These are phyloP conservation scores for Pyrenopolyporus hunteri DNA, from an alignment of 495 filamentous ascomycete species.

Conservation along the genomic window DNA sequence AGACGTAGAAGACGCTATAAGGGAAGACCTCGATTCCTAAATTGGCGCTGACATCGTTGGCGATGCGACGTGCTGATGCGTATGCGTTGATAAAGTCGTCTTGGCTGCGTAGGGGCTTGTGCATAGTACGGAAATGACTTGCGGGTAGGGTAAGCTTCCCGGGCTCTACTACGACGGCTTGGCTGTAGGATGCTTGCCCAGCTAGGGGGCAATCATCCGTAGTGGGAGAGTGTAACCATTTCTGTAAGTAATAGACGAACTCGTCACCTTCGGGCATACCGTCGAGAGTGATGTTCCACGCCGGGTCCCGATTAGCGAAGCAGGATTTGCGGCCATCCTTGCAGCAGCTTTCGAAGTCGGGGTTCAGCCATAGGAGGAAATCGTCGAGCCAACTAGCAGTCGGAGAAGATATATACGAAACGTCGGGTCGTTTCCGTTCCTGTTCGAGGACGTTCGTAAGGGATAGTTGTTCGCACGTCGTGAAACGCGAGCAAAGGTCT, in stretches of 20 bases:
- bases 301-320: slow-evolving; percentile 73
- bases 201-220: slow-evolving; percentile 83
- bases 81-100: slow-evolving; percentile 94
- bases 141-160: slow-evolving; percentile 69
- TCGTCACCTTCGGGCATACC: slow-evolving; percentile 94
- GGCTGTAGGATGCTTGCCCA: slow-evolving; percentile 84
- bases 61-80: slow-evolving; percentile 87
- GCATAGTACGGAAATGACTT: slow-evolving; percentile 89
- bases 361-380: slow-evolving; percentile 94
- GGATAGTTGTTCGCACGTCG: slow-evolving; percentile 81
- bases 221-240: slow-evolving; percentile 82
- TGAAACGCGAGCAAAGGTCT: slow-evolving; percentile 89
- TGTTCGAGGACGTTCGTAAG: slow-evolving; percentile 87
- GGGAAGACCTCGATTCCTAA: slow-evolving; percentile 85
- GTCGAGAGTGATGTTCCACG: slow-evolving; percentile 84
- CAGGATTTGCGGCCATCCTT: slow-evolving; percentile 68
- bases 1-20: slow-evolving; percentile 96
- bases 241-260: slow-evolving; percentile 81
- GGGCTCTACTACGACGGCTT: slow-evolving; percentile 80
- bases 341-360: slow-evolving; percentile 81
- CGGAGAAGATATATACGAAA: slow-evolving; percentile 90
- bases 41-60: slow-evolving; percentile 67
- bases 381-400: slow-evolving; percentile 97
- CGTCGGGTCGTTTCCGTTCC: slow-evolving; percentile 86
- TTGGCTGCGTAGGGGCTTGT: slow-evolving; percentile 84